Percentiles rank a stretch among this genome's conserved stretches.
These are phyloP conservation scores for Friedmanniomyces simplex DNA, from an alignment of 495 filamentous ascomycete species.

Conservation along the genomic window DNA sequence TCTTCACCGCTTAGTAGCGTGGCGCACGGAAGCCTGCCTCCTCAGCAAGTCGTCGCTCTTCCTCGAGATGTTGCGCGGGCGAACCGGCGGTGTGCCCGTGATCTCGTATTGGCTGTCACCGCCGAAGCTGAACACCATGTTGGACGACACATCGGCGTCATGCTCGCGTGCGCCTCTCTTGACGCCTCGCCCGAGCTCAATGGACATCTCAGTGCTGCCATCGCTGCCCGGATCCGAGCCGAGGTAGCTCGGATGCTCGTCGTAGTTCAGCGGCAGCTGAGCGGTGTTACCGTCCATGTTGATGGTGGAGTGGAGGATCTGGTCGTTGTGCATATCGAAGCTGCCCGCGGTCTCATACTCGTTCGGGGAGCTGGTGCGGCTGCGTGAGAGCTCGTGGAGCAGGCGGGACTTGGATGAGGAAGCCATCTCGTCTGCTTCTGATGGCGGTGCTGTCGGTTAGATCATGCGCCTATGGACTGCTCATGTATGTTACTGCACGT, in stretches of 20 bases:
- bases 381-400: conserved; percentile 5
- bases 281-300: conserved; percentile 7
- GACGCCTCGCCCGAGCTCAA: conserved; percentile 29
- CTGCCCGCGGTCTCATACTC: conserved; percentile 8
- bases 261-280: conserved; percentile 2
- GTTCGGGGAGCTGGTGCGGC: conserved; percentile 10
- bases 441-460: neutral
- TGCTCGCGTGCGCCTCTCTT: conserved; percentile 19
- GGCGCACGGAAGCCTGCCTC: conserved; percentile 22
- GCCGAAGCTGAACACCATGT: conserved; percentile 12
- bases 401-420: conserved; percentile 10
- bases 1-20: conserved; percentile 13
- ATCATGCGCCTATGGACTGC: neutral
- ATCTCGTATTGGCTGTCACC: conserved; percentile 30
- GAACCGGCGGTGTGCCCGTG: conserved; percentile 24
- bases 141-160: conserved; percentile 13
- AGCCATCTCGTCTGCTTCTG: neutral
- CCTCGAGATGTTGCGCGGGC: conserved; percentile 1
- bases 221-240: conserved; percentile 10
- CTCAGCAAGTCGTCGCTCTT: conserved; percentile 23
- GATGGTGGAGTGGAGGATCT: conserved; percentile 16
- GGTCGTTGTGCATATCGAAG: conserved; percentile 12
- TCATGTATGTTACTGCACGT: neutral
- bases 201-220: conserved; percentile 22
- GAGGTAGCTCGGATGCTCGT: neutral